Evolutionary conservation across 805 yeast species (phyloP).

Genomic region (Teunomyces aglyptinius): DNA sequence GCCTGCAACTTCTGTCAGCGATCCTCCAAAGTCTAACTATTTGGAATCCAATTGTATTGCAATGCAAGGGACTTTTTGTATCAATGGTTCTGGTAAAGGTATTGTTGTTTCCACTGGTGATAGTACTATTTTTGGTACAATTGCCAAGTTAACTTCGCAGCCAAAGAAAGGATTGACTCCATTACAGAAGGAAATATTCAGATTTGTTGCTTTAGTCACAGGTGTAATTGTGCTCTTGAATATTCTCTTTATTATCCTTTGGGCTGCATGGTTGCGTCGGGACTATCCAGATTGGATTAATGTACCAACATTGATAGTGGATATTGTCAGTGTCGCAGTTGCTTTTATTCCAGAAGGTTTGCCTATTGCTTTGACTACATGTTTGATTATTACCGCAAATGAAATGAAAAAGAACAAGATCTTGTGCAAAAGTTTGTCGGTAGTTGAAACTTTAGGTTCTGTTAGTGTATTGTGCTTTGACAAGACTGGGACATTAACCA

Average conservation of each 20-base stretch:
- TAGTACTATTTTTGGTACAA: constrained; percentile 45
- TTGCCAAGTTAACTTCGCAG: constrained; percentile 40
- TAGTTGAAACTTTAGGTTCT: constrained; percentile 58
- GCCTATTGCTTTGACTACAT: constrained; percentile 52
- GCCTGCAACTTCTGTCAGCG: constrained; percentile 26
- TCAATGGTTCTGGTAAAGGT: constrained; percentile 44
- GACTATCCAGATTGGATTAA: constrained; percentile 41
- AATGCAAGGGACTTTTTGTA: constrained; percentile 45
- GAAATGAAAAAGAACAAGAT: constrained; percentile 45
- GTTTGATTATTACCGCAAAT: constrained; percentile 46
- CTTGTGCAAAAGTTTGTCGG: constrained; percentile 44
- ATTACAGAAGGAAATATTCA: constrained; percentile 39
- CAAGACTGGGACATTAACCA: constrained; percentile 49
- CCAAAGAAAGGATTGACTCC: constrained; percentile 42
- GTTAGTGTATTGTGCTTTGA: constrained; percentile 47
- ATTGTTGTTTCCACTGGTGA: constrained; percentile 46
- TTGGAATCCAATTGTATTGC: constrained; percentile 44
- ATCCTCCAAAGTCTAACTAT: constrained; percentile 34
- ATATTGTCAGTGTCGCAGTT: constrained; percentile 45
- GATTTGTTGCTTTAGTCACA: constrained; percentile 30
- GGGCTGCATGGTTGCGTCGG: constrained; percentile 45
- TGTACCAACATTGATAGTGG: constrained; percentile 40
- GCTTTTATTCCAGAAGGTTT: constrained; percentile 54
- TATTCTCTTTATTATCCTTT: constrained; percentile 32
- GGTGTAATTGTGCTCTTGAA: constrained; percentile 21